These are phyloP conservation scores for Microbotryum intermedium DNA, from an alignment of 1,284 basidiomycete species.

Conservation along the genomic window DNA sequence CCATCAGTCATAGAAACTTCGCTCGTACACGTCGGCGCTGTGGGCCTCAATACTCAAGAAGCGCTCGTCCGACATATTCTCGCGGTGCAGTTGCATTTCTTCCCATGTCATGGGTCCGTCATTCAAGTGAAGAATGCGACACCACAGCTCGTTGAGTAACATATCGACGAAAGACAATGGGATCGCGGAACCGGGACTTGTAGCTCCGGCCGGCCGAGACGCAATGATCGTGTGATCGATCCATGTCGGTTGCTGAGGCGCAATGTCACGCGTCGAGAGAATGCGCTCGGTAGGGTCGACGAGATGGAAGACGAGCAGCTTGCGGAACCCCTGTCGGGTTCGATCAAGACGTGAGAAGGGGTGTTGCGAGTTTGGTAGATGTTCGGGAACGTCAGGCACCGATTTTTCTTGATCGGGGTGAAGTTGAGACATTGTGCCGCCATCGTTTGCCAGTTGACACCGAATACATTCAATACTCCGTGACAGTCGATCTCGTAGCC, in stretches of 20 bases:
- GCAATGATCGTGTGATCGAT: slow-evolving; percentile 28
- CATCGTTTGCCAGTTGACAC: neutral
- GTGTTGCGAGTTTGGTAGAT: slow-evolving; percentile 48
- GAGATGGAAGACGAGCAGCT: slow-evolving; percentile 48
- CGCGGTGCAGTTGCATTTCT: slow-evolving; percentile 36
- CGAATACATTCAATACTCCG: neutral
- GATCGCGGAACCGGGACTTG: neutral
- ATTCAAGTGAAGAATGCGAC: slow-evolving; percentile 23
- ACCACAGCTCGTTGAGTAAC: slow-evolving; percentile 31
- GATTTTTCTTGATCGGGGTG: slow-evolving; percentile 39
- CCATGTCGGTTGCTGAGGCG: slow-evolving; percentile 42
- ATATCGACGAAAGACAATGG: slow-evolving; percentile 27
- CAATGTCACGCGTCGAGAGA: slow-evolving; percentile 44
- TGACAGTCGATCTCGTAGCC: slow-evolving; percentile 1
- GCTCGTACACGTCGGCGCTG: slow-evolving; percentile 11
- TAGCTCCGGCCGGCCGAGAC: neutral
- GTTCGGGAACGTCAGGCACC: slow-evolving; percentile 49
- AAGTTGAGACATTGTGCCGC: slow-evolving; percentile 38
- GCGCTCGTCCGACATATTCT: slow-evolving; percentile 38
- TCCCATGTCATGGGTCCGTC: slow-evolving; percentile 32
- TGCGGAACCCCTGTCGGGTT: slow-evolving; percentile 45
- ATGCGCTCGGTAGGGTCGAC: slow-evolving; percentile 44
- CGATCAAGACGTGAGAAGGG: slow-evolving; percentile 44
- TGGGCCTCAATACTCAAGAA: slow-evolving; percentile 11
- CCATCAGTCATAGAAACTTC: too few species aligned